phyloP scores from a whole-genome alignment of 2,329 filamentous ascomycete genomes.

The Xylaria hypoxylon region DNA sequence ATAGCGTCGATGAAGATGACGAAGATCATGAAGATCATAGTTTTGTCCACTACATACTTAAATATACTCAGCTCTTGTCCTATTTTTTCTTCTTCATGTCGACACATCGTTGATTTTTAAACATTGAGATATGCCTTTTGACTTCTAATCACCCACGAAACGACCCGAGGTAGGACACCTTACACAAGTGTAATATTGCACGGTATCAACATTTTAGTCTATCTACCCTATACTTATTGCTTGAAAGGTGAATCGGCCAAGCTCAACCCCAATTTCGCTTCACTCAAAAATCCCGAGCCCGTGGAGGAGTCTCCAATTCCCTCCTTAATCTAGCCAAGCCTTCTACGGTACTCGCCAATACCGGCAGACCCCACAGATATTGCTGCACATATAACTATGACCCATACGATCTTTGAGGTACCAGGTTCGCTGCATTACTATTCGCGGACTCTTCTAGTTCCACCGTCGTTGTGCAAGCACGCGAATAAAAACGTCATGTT shows the following conservation, averaged over 20 bases:
- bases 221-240: background rate
- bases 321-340: slow-evolving; percentile 11
- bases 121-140: background rate
- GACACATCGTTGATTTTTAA: background rate
- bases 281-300: slow-evolving; percentile 3
- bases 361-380: slow-evolving; percentile 14
- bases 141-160: background rate
- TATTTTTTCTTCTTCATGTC: background rate
- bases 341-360: slow-evolving; percentile 10
- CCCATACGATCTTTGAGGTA: background rate
- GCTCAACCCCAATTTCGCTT: background rate
- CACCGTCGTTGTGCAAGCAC: slow-evolving; percentile 9
- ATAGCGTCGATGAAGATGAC: too few species aligned
- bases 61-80: too few species aligned
- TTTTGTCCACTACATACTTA: too few species aligned
- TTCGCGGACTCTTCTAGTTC: slow-evolving; percentile 26
- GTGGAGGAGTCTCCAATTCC: slow-evolving; percentile 20
- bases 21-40: background rate
- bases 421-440: slow-evolving; percentile 7
- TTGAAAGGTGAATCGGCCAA: background rate
- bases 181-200: background rate
- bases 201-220: too few species aligned
- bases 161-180: background rate
- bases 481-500: slow-evolving; percentile 20
- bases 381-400: background rate